Percentiles rank a stretch among this genome's conserved stretches.
phyloP scores from a whole-genome alignment of 176 grass and related monocot species.

The Luzula sylvatica region DNA sequence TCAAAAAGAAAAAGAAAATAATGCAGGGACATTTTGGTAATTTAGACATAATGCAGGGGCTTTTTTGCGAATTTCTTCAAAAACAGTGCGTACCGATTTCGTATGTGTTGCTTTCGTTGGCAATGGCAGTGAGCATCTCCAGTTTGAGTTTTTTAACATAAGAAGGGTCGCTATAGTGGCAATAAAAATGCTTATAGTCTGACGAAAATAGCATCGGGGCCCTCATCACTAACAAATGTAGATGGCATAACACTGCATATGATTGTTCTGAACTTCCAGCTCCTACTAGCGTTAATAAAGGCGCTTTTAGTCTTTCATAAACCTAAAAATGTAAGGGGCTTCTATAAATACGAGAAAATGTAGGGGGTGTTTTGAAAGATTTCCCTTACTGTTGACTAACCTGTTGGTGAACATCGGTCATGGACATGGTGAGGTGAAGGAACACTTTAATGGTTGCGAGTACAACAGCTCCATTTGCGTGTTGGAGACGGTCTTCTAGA shows the following conservation, averaged over 20 bases:
- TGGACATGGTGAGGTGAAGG: slow-evolving; percentile 98
- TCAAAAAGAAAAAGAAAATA: background rate
- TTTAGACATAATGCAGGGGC: background rate
- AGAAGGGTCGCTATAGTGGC: slow-evolving; percentile 94
- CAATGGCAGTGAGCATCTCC: slow-evolving; percentile 99
- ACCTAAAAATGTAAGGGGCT: too few species aligned
- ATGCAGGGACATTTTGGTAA: background rate
- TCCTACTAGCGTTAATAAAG: slow-evolving; percentile 94
- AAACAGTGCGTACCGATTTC: slow-evolving; percentile 55
- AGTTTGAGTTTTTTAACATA: slow-evolving; percentile 99
- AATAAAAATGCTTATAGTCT: slow-evolving; percentile 99
- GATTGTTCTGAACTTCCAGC: slow-evolving; percentile 98
- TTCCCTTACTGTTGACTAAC: slow-evolving; percentile 9
- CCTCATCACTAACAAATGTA: slow-evolving; percentile 93
- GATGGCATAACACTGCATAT: slow-evolving; percentile 86
- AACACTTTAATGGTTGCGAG: slow-evolving; percentile 98
- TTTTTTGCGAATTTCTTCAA: background rate
- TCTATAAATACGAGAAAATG: too few species aligned
- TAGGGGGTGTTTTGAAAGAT: too few species aligned
- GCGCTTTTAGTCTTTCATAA: slow-evolving; percentile 96
- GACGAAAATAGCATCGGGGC: slow-evolving; percentile 97
- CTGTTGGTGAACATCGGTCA: slow-evolving; percentile 99
- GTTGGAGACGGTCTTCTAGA: slow-evolving; percentile 96
- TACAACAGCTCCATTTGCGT: slow-evolving; percentile 99
- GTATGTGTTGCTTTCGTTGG: slow-evolving; percentile 99